Conservation (phyloP, 192 early-diverging fungal genomes). For the Entophlyctis helioformis region DNA sequence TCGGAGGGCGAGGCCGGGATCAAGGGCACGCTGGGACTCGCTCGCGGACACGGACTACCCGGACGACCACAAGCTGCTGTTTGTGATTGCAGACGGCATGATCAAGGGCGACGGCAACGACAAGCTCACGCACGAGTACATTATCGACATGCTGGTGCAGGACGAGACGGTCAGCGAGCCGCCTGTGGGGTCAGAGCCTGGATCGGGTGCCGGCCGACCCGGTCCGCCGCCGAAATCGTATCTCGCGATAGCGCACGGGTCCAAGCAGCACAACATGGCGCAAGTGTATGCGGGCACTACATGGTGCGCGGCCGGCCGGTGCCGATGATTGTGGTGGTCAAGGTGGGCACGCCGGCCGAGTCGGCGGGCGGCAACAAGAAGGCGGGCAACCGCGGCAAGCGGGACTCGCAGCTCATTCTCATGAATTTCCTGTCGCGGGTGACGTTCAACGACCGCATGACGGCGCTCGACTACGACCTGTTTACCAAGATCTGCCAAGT, state of each 20-base stretch:
- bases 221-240: constrained; percentile 23
- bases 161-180: neutral
- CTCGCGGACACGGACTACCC: constrained; percentile 75
- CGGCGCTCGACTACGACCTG: constrained; percentile 68
- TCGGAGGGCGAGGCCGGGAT: constrained; percentile 54
- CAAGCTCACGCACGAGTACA: constrained; percentile 64
- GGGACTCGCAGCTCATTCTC: constrained; percentile 89
- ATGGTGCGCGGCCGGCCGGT: constrained; percentile 11
- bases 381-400: constrained; percentile 71
- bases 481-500: constrained; percentile 64
- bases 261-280: constrained; percentile 86
- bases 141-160: constrained; percentile 44
- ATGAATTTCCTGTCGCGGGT: constrained; percentile 83
- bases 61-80: constrained; percentile 76
- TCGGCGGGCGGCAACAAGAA: neutral
- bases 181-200: constrained; percentile 8
- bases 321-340: constrained; percentile 33
- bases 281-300: constrained; percentile 40
- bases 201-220: no score
- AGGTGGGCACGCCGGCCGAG: constrained; percentile 24
- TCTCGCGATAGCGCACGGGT: constrained; percentile 81
- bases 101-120: constrained; percentile 65
- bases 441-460: constrained; percentile 71
- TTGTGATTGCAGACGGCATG: constrained; percentile 80
- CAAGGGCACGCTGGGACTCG: constrained; percentile 73